These are phyloP conservation scores for Trebouxia sp. DNA, from an alignment of 139 green algal species.

Conservation along the genomic window DNA sequence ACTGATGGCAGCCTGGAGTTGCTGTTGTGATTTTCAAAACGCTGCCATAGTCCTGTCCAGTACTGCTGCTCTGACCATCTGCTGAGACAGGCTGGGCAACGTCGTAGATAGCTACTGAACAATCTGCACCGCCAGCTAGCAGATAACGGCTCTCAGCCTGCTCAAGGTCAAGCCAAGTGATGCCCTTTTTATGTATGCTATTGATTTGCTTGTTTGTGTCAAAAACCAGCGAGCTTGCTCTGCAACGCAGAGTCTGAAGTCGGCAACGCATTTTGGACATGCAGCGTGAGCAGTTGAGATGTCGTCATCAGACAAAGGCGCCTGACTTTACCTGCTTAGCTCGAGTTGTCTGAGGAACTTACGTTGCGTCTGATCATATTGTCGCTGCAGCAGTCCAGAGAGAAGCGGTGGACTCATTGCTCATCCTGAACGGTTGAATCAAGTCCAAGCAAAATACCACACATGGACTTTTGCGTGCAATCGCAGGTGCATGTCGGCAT, in stretches of 20 bases:
- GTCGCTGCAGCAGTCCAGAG: constrained; percentile 5
- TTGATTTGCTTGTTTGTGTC: constrained; percentile 30
- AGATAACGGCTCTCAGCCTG: constrained; percentile 71
- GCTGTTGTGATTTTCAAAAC: constrained; percentile 6
- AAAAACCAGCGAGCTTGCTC: constrained; percentile 28
- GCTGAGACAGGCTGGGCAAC: constrained; percentile 34
- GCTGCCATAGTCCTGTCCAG: neutral
- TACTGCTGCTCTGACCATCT: neutral
- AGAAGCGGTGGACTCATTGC: neutral
- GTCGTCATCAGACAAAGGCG: neutral
- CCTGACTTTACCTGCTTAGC: neutral
- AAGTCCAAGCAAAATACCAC: too few relatives aligned
- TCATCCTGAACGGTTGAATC: too few relatives aligned
- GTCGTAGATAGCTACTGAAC: constrained; percentile 61
- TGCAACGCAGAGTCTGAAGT: too few relatives aligned
- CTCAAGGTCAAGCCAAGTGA: constrained; percentile 69
- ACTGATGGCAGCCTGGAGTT: constrained; percentile 42
- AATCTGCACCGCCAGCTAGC: constrained; percentile 49
- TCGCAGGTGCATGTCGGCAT: too few relatives aligned
- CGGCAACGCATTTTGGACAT: too few relatives aligned
- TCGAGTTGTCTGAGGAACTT: neutral
- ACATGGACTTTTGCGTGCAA: too few relatives aligned
- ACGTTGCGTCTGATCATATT: constrained; percentile 7
- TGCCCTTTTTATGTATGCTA: constrained; percentile 36
- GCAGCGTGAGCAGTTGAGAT: too few relatives aligned